Evolutionary conservation across 106 monocot species (phyloP).

Genomic region (Allium fistulosum): DNA sequence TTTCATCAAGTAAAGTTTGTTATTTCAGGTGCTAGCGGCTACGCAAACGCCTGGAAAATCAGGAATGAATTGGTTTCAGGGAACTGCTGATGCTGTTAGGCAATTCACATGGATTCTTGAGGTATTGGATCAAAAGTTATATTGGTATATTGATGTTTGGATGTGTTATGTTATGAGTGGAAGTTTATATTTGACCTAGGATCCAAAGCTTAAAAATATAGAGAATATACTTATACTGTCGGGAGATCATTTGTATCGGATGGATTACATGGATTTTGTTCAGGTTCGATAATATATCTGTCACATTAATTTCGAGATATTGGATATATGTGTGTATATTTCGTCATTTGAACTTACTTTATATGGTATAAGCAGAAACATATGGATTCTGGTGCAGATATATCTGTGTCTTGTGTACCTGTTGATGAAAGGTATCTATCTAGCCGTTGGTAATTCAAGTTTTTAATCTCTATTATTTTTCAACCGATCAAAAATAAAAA

Average conservation of each 20-base stretch:
- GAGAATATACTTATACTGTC: slow-evolving; percentile 53
- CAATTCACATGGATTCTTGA: slow-evolving; percentile 91
- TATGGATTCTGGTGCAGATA: slow-evolving; percentile 39
- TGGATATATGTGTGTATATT: too few species aligned
- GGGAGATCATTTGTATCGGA: slow-evolving; percentile 57
- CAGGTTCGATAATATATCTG: slow-evolving; percentile 23
- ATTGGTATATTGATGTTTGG: too few species aligned
- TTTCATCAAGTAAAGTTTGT: too few species aligned
- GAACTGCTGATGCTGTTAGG: slow-evolving; percentile 89
- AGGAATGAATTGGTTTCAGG: slow-evolving; percentile 88
- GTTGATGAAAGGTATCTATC: slow-evolving; percentile 39
- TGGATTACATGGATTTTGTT: slow-evolving; percentile 69
- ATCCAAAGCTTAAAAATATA: slow-evolving; percentile 41
- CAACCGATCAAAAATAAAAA: too few species aligned
- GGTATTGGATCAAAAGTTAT: slow-evolving; percentile 19
- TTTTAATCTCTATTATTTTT: too few species aligned
- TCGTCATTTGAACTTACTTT: too few species aligned
- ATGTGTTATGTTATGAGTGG: neutral
- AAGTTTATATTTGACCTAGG: slow-evolving; percentile 13
- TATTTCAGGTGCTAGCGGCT: slow-evolving; percentile 53
- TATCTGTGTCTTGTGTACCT: slow-evolving; percentile 51
- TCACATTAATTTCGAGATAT: neutral
- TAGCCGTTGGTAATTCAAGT: too few species aligned
- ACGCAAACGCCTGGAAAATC: slow-evolving; percentile 20
- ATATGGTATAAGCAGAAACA: slow-evolving; percentile 32